These are phyloP conservation scores for Nadsonia fulvescens DNA, from an alignment of 805 yeast genomes.

Conservation along the genomic window DNA sequence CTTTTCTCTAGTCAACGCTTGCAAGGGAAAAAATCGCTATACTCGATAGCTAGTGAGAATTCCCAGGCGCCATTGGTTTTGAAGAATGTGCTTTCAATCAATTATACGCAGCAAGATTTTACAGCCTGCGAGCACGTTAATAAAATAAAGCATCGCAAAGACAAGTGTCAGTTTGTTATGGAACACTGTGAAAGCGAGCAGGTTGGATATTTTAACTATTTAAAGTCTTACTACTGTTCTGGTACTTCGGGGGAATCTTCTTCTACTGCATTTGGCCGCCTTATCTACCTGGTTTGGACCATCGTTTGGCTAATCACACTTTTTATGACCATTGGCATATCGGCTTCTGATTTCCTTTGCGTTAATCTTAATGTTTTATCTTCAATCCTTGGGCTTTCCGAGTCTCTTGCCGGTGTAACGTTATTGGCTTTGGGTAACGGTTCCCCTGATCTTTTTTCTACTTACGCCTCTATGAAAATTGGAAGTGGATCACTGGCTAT, in stretches of 20 bases:
- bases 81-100: too few species aligned
- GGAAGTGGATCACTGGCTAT: slow-evolving; percentile 65
- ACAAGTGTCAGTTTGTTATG: slow-evolving; percentile 24
- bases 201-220: slow-evolving; percentile 23
- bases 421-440: slow-evolving; percentile 84
- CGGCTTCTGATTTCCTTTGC: slow-evolving; percentile 69
- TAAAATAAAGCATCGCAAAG: slow-evolving; percentile 8
- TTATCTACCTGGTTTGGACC: slow-evolving; percentile 7
- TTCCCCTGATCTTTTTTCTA: slow-evolving; percentile 73
- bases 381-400: slow-evolving; percentile 41
- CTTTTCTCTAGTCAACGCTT: too few species aligned
- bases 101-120: too few species aligned
- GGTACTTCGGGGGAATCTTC: slow-evolving; percentile 4
- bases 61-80: too few species aligned
- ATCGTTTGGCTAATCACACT: slow-evolving; percentile 22
- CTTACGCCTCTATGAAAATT: slow-evolving; percentile 61
- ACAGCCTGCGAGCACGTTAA: too few species aligned
- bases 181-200: slow-evolving; percentile 19
- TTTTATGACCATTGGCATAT: slow-evolving; percentile 49
- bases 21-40: too few species aligned
- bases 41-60: too few species aligned
- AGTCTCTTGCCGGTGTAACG: slow-evolving; percentile 71
- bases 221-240: slow-evolving; percentile 16
- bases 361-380: slow-evolving; percentile 63
- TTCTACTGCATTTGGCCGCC: slow-evolving; percentile 1